Percentiles rank a stretch among this genome's conserved stretches.
Evolutionary conservation across 495 filamentous ascomycete species (phyloP).

Genomic region (Aspergillus taichungensis): DNA sequence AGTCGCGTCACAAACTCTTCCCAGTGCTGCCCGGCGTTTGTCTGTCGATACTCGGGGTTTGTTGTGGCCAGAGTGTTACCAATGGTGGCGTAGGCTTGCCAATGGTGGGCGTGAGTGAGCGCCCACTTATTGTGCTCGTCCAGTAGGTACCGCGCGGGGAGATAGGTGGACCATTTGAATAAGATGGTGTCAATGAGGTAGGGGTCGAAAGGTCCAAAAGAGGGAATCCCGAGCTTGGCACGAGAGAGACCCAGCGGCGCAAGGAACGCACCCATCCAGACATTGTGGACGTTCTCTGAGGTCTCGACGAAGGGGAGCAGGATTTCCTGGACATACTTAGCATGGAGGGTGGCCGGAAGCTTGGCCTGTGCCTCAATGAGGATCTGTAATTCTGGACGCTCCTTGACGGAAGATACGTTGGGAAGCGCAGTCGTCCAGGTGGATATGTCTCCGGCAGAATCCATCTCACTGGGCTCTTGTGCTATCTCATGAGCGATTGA

Average conservation of each 20-base stretch:
- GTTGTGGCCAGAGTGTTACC: too few species aligned
- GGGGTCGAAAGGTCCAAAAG: neutral
- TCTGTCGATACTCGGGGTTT: neutral
- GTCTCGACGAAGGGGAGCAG: neutral
- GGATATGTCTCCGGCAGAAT: neutral
- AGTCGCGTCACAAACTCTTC: neutral
- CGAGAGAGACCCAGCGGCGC: neutral
- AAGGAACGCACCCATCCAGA: conserved; percentile 1
- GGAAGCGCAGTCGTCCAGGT: neutral
- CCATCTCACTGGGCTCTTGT: too few species aligned
- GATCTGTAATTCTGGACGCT: neutral
- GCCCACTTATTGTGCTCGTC: neutral
- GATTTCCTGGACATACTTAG: neutral
- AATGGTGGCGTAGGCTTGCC: neutral
- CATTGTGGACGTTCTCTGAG: neutral
- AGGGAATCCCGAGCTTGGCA: neutral
- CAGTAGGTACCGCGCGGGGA: conserved; percentile 1
- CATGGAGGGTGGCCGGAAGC: neutral
- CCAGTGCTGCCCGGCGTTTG: conserved; percentile 1
- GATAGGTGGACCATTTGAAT: neutral
- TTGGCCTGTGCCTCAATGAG: neutral
- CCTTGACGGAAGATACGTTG: neutral
- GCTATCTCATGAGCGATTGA: too few species aligned
- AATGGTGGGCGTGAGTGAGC: neutral
- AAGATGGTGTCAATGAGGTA: neutral